phyloP scores from a whole-genome alignment of 75 land plant species.

The Pseudotsuga menziesii region DNA sequence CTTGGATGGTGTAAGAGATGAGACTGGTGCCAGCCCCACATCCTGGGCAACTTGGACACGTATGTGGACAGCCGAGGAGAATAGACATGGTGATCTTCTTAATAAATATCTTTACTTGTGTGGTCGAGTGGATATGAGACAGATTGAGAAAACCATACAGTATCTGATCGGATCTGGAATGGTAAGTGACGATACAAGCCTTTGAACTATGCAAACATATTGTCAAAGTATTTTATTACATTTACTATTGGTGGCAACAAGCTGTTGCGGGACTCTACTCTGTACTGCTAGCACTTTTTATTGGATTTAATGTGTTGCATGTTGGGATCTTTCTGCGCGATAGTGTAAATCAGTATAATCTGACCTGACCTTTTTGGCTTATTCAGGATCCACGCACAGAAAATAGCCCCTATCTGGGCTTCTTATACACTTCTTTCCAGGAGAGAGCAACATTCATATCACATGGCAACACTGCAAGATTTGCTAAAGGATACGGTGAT shows the following conservation, averaged over 20 bases:
- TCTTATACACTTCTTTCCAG: slow-evolving; percentile 53
- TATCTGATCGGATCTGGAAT: slow-evolving; percentile 48
- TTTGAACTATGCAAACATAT: not conserved
- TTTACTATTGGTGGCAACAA: not conserved
- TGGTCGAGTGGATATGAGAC: slow-evolving; percentile 54
- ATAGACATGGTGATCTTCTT: slow-evolving; percentile 63
- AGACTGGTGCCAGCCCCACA: slow-evolving; percentile 39
- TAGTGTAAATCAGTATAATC: not conserved
- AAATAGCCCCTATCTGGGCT: slow-evolving; percentile 55
- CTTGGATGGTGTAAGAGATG: slow-evolving; percentile 51
- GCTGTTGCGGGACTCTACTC: not conserved
- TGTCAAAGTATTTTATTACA: no score
- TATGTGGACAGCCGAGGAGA: slow-evolving; percentile 62
- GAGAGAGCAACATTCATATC: slow-evolving; percentile 56
- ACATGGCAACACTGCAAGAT: slow-evolving; percentile 66
- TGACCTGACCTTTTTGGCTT: not conserved
- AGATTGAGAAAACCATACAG: slow-evolving; percentile 58
- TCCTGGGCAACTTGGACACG: slow-evolving; percentile 62
- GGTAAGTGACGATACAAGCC: slow-evolving; percentile 20
- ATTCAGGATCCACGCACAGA: slow-evolving; percentile 28
- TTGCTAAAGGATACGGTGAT: slow-evolving; percentile 58
- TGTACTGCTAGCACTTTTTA: not conserved
- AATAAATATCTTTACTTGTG: slow-evolving; percentile 58
- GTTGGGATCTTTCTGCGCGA: not conserved
- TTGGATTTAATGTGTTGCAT: not conserved